A percentile compares a stretch with the other conserved stretches of the same genome.
phyloP scores from a whole-genome alignment of 495 filamentous ascomycete genomes.

The Aspergillus taichungensis region DNA sequence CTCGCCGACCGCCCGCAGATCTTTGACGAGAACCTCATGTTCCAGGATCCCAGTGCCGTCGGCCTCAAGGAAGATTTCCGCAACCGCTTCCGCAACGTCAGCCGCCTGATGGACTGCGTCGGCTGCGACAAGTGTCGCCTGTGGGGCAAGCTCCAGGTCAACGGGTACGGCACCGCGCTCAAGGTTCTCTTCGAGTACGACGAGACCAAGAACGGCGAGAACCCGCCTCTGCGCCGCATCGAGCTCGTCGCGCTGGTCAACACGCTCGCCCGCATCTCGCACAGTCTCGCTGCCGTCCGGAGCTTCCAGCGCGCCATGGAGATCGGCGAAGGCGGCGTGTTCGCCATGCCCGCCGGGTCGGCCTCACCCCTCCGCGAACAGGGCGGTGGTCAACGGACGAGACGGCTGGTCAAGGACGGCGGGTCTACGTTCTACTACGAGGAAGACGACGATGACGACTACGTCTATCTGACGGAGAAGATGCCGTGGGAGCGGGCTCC shows the following conservation, averaged over 20 bases:
- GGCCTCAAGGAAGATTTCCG: slow-evolving; percentile 95
- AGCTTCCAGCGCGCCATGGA: slow-evolving; percentile 59
- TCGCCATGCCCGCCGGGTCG: slow-evolving; percentile 24
- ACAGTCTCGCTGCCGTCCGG: slow-evolving; percentile 64
- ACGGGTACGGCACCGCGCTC: slow-evolving; percentile 87
- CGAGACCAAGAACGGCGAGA: slow-evolving; percentile 61
- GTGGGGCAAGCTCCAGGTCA: slow-evolving; percentile 97
- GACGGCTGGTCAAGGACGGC: slow-evolving; percentile 26
- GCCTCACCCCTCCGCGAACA: slow-evolving; percentile 13
- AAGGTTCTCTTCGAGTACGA: slow-evolving; percentile 97
- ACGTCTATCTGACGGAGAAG: slow-evolving; percentile 22
- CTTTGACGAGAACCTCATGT: slow-evolving; percentile 94
- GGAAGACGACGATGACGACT: slow-evolving; percentile 30
- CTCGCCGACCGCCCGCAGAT: slow-evolving; percentile 63
- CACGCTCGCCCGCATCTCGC: slow-evolving; percentile 77
- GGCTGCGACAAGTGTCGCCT: slow-evolving; percentile 97
- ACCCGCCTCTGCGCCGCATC: slow-evolving; percentile 72
- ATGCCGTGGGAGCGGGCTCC: slow-evolving; percentile 31
- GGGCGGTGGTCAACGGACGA: slow-evolving; percentile 7
- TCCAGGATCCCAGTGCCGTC: slow-evolving; percentile 54
- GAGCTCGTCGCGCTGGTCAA: slow-evolving; percentile 93
- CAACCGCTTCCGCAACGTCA: slow-evolving; percentile 93
- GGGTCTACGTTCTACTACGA: slow-evolving; percentile 36
- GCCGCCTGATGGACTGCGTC: slow-evolving; percentile 95
- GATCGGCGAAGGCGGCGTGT: slow-evolving; percentile 23